Evolutionary conservation across 495 filamentous ascomycete genomes (phyloP), one percentile per base, ranked within the genome.

Genomic region (Trichoderma erinaceum): DNA sequence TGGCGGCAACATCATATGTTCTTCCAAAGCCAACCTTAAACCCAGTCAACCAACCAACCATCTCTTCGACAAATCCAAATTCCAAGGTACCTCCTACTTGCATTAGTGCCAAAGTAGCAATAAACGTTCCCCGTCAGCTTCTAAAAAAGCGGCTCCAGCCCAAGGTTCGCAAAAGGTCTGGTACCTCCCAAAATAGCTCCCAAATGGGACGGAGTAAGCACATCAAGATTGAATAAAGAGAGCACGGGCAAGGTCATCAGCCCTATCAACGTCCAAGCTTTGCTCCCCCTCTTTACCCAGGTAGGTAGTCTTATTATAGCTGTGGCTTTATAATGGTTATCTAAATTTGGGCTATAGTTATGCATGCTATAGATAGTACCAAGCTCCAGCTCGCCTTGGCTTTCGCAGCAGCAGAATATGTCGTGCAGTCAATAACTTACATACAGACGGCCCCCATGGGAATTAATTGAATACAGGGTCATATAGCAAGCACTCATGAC

Each of bases 131-230:
- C 56, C 56, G 56, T 61, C 56, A 61, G 56, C 56, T 61, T 61
- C 56, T 61, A 61, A 61, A 56, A 56, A 61, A 52, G 48, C 48
- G 21, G 48, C 48, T 21, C 44, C 44, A 18, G 44, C 44, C 44
- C 44, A n/a, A 48, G 8, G 35, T 38, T 38, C 35, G 35, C 35
- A 38, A 38, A 38, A 38, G 35, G 35, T 29, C 29, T 29, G 29
- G 29, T 7, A 3, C 35, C 35, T 38, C 35, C 35, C 35, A 38
- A 38, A 38, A 38, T 38, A 38, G 35, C 35, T 10, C 35, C 35
- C 35, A 6, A 38, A 38, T 38, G 8, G 35, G 4, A 38, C 8
- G 4, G 35, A 3, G 35, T 38, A 38, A 48, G n/a, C n/a, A 48
- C 12, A 16, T 16, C 13, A 15, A 16, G 8, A 48, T 48, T n/a